Percentiles rank a stretch among this genome's conserved stretches.
Conservation (phyloP, 1,284 basidiomycete species). For the Rhodotorula sp. region DNA sequence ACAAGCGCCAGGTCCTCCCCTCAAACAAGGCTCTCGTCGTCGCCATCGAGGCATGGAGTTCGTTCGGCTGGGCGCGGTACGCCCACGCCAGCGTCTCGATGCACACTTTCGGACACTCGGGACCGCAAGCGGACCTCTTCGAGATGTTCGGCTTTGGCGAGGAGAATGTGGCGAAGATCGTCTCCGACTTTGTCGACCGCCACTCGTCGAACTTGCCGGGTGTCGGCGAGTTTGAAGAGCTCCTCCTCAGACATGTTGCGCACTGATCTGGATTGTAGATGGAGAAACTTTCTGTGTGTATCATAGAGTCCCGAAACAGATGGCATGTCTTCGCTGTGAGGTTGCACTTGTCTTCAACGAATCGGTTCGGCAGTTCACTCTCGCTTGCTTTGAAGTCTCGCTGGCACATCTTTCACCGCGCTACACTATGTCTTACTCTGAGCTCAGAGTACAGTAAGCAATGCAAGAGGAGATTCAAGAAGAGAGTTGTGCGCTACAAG, state of each 20-base stretch:
- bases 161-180: slow-evolving; percentile 69
- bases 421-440: no score
- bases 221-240: slow-evolving; percentile 5
- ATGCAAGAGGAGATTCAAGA: not conserved
- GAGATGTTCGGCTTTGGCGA: slow-evolving; percentile 80
- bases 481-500: no score
- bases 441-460: no score
- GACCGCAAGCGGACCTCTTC: slow-evolving; percentile 62
- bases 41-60: slow-evolving; percentile 73
- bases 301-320: no score
- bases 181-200: slow-evolving; percentile 81
- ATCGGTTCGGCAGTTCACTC: no score
- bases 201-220: slow-evolving; percentile 59
- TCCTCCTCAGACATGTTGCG: not conserved
- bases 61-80: slow-evolving; percentile 74
- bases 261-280: not conserved
- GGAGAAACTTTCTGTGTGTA: no score
- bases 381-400: no score
- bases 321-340: no score
- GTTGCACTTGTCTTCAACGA: no score
- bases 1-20: slow-evolving; percentile 78
- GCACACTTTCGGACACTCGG: slow-evolving; percentile 67
- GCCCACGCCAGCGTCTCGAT: slow-evolving; percentile 85
- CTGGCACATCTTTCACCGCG: no score
- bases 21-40: slow-evolving; percentile 82